Evolutionary conservation across 2,329 filamentous ascomycete species (phyloP), one percentile per base, ranked within the genome.

Genomic region (Fusarium pininemorale): DNA sequence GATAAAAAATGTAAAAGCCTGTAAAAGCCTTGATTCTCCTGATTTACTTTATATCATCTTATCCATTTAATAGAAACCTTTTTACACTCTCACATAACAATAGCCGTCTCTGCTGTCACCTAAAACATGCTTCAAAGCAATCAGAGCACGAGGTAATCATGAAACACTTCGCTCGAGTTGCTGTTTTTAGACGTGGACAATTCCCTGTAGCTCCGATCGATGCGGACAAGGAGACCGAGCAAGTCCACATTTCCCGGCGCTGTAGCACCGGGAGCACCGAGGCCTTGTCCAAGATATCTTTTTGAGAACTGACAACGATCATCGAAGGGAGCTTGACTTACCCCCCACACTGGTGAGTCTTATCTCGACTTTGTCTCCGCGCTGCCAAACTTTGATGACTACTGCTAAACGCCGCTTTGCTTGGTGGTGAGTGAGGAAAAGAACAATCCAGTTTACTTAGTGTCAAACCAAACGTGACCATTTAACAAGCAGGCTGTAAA

Each of bases 81-180:
- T 53, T 53, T 26, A 24, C 16, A 35, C 20, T 53, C 35, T 35
- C 6, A 35, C 13, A 20, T 53, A 20, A 35, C 16, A 53, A 24
- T 35, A 20, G 30, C n/a, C 13, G 30, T 20, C 24, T 53, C n/a
- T 53, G 9, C 30, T 24, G 9, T 12, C 50, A 15, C 30, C 30
- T 24, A 10, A 53, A 28, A 24, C 41, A 50, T 26, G 55, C 18
- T 47, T 13, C 28, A 39, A 59, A 30, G 48, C 35, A 56, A 38
- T 26, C n/a, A 66, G 54, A 55, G 26, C 32, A 39, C 53, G 35
- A 38, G 51, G 35, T 47, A 37, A 38, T 37, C 44, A 69, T 64
- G 22, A 56, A 53, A 58, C 47, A 53, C 42, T 41, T 69, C 66
- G 58, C 66, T 47, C 58, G n/a, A 69, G 41, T 69, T 69, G 39